A percentile compares a stretch with the other conserved stretches of the same genome.
phyloP scores from a whole-genome alignment of 2,329 filamentous ascomycete genomes.

The Alternaria atra region DNA sequence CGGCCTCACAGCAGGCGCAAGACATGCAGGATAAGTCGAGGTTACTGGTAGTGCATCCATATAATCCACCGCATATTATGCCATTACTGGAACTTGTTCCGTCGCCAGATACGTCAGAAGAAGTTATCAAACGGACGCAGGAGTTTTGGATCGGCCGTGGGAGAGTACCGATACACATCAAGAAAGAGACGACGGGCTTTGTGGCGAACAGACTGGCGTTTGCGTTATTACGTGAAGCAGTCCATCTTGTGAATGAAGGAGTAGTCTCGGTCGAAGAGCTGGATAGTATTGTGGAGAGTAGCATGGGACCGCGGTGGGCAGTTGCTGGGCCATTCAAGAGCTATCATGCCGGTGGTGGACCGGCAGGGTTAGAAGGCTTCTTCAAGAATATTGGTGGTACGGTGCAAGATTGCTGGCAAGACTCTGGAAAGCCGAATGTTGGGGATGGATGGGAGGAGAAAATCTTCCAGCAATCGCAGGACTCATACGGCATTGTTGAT shows the following conservation, averaged over 20 bases:
- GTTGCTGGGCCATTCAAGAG: conserved; percentile 64
- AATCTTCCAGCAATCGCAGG: conserved; percentile 57
- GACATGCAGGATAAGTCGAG: conserved; percentile 56
- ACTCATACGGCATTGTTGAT: conserved; percentile 59
- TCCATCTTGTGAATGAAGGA: conserved; percentile 62
- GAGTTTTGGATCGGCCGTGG: conserved; percentile 57
- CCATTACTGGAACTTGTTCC: conserved; percentile 68
- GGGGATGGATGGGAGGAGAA: conserved; percentile 58
- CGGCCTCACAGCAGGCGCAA: conserved; percentile 59
- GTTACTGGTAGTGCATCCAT: conserved; percentile 67
- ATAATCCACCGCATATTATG: conserved; percentile 70
- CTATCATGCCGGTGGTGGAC: conserved; percentile 67
- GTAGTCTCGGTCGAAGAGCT: conserved; percentile 63
- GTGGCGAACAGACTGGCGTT: conserved; percentile 68
- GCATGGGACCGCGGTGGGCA: conserved; percentile 39
- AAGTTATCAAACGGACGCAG: conserved; percentile 53
- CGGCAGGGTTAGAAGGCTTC: conserved; percentile 62
- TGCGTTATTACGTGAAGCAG: conserved; percentile 64
- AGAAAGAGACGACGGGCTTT: conserved; percentile 64
- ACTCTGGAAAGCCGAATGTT: conserved; percentile 55
- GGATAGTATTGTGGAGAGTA: conserved; percentile 56
- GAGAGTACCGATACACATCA: conserved; percentile 60
- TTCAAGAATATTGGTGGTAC: conserved; percentile 66
- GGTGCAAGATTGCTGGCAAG: conserved; percentile 64
- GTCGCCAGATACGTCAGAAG: conserved; percentile 52